phyloP scores from a whole-genome alignment of 306 rosid species.

The Quercus engelmannii region DNA sequence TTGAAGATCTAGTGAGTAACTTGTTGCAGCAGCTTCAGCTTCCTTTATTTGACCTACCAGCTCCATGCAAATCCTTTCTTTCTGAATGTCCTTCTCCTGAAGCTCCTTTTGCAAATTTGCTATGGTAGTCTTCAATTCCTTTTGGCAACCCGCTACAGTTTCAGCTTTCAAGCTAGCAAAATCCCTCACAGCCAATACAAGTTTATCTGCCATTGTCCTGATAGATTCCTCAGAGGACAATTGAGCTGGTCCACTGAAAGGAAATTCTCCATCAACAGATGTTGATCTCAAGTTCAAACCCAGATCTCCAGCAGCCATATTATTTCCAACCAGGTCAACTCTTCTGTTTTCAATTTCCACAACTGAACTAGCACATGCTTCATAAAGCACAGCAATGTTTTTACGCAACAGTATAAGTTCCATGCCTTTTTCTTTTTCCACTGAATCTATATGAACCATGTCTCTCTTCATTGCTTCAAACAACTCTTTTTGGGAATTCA shows the following conservation, averaged over 20 bases:
- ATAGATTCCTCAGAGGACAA: conserved; percentile 54
- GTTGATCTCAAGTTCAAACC: conserved; percentile 14
- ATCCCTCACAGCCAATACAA: conserved; percentile 58
- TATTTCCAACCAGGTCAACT: conserved; percentile 58
- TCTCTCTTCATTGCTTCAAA: conserved; percentile 56
- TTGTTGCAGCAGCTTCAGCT: conserved; percentile 67
- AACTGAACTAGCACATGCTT: conserved; percentile 58
- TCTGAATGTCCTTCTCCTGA: conserved; percentile 90
- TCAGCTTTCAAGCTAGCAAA: conserved; percentile 61
- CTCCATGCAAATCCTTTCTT: conserved; percentile 75
- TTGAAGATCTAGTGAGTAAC: conserved; percentile 63
- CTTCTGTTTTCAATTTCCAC: conserved; percentile 56
- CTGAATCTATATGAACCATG: conserved; percentile 28
- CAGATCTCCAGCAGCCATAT: conserved; percentile 30
- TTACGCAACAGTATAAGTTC: conserved; percentile 52
- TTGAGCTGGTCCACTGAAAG: conserved; percentile 23
- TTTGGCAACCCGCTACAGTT: conserved; percentile 50
- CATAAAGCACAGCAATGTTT: conserved; percentile 51
- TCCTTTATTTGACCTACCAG: conserved; percentile 84
- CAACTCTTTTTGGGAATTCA: conserved; percentile 57
- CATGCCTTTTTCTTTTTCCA: conserved; percentile 44
- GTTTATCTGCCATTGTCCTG: conserved; percentile 57
- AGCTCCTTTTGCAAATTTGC: conserved; percentile 78
- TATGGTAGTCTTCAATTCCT: conserved; percentile 69
- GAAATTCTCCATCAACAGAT: conserved; percentile 9